Percentiles rank a stretch among this genome's conserved stretches.
Evolutionary conservation across 441 rosid species (phyloP).

Genomic region (Corymbia calophylla): DNA sequence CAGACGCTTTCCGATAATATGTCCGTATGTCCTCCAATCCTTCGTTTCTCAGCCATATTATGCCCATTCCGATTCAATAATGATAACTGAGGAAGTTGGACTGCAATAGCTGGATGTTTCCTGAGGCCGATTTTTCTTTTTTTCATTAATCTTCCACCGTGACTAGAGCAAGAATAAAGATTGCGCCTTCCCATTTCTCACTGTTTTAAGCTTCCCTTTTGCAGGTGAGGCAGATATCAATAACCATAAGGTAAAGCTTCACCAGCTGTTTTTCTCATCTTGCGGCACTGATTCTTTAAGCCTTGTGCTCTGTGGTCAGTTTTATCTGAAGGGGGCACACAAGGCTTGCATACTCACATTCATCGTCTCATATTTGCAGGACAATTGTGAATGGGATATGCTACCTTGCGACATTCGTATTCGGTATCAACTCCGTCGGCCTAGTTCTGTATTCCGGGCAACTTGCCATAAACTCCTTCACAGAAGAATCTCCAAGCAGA

Average conservation of each 20-base stretch:
- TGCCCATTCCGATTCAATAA: neutral
- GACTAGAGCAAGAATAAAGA: neutral
- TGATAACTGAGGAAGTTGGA: neutral
- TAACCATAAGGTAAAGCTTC: conserved; percentile 55
- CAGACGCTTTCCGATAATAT: conserved; percentile 68
- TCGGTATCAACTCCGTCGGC: conserved; percentile 71
- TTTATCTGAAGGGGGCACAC: neutral
- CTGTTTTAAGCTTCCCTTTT: conserved; percentile 13
- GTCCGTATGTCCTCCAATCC: conserved; percentile 39
- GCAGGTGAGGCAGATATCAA: conserved; percentile 82
- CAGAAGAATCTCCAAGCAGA: conserved; percentile 28
- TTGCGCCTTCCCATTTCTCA: neutral
- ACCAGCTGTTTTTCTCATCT: neutral
- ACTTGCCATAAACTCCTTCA: conserved; percentile 49
- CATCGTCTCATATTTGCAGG: conserved; percentile 26
- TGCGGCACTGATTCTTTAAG: neutral
- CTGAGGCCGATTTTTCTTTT: neutral
- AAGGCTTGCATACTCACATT: neutral
- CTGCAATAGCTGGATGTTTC: neutral
- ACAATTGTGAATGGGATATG: conserved; percentile 78
- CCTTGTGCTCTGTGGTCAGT: neutral
- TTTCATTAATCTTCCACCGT: neutral
- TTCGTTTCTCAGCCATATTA: neutral
- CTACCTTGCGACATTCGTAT: conserved; percentile 87
- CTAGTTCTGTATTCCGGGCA: conserved; percentile 73